Percentiles rank a stretch among this genome's conserved stretches.
phyloP scores from a whole-genome alignment of 345 rosid species.

The Eucalyptus decipiens region DNA sequence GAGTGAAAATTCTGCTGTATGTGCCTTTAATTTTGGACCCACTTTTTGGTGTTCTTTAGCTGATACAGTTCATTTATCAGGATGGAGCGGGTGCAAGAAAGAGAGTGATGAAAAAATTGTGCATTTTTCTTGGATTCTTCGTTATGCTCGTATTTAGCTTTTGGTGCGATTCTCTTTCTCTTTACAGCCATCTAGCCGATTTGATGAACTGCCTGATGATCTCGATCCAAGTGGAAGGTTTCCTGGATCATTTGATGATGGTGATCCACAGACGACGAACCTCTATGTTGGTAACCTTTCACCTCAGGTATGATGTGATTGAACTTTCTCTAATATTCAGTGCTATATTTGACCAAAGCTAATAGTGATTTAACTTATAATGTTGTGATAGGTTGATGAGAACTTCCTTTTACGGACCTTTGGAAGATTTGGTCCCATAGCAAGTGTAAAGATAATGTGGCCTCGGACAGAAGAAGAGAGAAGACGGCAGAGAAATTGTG shows the following conservation, averaged over 20 bases:
- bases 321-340: not conserved
- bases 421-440: slow-evolving; percentile 99
- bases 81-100: not conserved
- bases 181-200: slow-evolving; percentile 80
- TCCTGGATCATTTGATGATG: slow-evolving; percentile 97
- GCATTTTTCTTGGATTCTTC: not conserved
- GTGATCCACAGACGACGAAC: slow-evolving; percentile 98
- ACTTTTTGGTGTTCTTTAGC: not conserved
- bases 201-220: slow-evolving; percentile 96
- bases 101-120: not conserved
- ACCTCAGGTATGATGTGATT: slow-evolving; percentile 42
- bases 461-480: slow-evolving; percentile 97
- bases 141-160: not conserved
- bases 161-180: slow-evolving; percentile 1
- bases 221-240: slow-evolving; percentile 97
- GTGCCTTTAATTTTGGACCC: not conserved
- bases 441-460: slow-evolving; percentile 99
- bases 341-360: not conserved
- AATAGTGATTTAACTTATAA: not conserved
- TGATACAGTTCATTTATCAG: not conserved
- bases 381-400: slow-evolving; percentile 76
- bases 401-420: slow-evolving; percentile 95
- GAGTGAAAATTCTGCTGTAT: slow-evolving; percentile 58
- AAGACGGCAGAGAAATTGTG: slow-evolving; percentile 92
- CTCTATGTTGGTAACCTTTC: slow-evolving; percentile 97